These are phyloP conservation scores for Jaenimonas drosophilae DNA, from an alignment of 208 protist genomes.

Conservation along the genomic window DNA sequence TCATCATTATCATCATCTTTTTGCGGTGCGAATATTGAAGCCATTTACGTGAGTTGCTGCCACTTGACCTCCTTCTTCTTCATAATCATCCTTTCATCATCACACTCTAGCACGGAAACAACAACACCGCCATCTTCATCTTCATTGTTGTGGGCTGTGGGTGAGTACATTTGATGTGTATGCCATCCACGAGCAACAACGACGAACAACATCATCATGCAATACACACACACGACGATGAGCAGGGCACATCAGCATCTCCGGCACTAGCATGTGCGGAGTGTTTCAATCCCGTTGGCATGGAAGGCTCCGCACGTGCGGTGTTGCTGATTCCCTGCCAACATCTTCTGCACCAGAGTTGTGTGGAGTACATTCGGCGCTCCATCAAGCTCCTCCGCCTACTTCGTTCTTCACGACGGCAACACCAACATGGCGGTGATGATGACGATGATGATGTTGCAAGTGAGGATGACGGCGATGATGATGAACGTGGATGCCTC, in stretches of 20 bases:
- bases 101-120: no score
- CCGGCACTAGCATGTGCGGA: conserved; percentile 49
- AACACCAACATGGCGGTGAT: background rate
- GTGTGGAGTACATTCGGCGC: conserved; percentile 55
- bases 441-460: background rate
- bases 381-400: conserved; percentile 11
- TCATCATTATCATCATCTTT: background rate
- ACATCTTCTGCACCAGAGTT: conserved; percentile 72
- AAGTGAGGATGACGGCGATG: background rate
- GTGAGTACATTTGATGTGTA: no score
- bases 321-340: conserved; percentile 73
- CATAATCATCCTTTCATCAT: background rate
- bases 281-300: conserved; percentile 50
- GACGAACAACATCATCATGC: no score
- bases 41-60: no score
- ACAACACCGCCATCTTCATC: no score
- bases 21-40: no score
- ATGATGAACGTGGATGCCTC: background rate
- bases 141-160: no score
- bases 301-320: conserved; percentile 45
- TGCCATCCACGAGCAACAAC: no score
- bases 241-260: background rate
- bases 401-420: conserved; percentile 1
- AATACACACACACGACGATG: background rate
- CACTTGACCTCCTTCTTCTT: no score